These are phyloP conservation scores for Coprinopsis strossmayeri DNA, from an alignment of 768 basidiomycete species.

Conservation along the genomic window DNA sequence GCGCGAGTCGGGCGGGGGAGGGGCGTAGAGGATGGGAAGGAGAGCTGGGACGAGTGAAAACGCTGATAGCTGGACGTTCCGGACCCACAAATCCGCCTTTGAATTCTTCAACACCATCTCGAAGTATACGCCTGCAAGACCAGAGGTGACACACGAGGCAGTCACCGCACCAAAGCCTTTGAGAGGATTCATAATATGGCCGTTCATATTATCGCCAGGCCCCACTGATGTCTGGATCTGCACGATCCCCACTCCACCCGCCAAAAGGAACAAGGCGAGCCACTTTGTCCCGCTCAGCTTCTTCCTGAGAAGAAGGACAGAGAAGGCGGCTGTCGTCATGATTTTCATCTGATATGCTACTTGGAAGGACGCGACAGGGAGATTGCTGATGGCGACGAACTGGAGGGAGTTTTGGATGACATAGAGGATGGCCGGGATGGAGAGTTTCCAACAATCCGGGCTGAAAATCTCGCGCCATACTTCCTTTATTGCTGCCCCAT, in stretches of 20 bases:
- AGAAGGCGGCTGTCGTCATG: constrained; percentile 91
- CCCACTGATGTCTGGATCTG: constrained; percentile 96
- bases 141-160: constrained; percentile 91
- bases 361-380: constrained; percentile 96
- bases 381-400: constrained; percentile 92
- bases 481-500: constrained; percentile 43
- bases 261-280: constrained; percentile 82
- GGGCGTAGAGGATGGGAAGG: constrained; percentile 62
- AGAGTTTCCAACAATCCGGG: constrained; percentile 94
- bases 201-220: too few species aligned
- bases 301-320: constrained; percentile 75
- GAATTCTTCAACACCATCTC: constrained; percentile 96
- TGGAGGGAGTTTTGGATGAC: constrained; percentile 96
- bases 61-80: constrained; percentile 92
- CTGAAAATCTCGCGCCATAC: constrained; percentile 77
- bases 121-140: constrained; percentile 95
- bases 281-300: constrained; percentile 72
- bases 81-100: constrained; percentile 87
- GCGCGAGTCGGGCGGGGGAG: constrained; percentile 33
- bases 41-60: constrained; percentile 92
- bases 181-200: constrained; percentile 71
- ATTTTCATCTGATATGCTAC: constrained; percentile 99
- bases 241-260: constrained; percentile 89
- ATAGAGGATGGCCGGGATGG: constrained; percentile 93
- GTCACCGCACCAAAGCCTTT: constrained; percentile 89